A percentile compares a stretch with the other conserved stretches of the same genome.
phyloP scores from a whole-genome alignment of 768 basidiomycete genomes.

The Leucosporidium creatinivorum region DNA sequence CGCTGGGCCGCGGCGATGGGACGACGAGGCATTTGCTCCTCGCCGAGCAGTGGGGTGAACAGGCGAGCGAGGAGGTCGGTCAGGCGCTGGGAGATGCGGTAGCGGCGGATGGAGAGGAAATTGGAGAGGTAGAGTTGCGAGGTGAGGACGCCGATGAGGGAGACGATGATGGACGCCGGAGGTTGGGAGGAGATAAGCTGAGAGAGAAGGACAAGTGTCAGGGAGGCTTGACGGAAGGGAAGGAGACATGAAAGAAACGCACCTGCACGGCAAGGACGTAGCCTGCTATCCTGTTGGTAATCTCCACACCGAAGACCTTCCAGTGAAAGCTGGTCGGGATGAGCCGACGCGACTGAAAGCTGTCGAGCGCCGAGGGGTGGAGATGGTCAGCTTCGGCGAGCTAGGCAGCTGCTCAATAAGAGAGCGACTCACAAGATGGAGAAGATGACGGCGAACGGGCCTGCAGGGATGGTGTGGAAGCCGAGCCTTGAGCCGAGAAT shows the following conservation, averaged over 20 bases:
- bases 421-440: neutral
- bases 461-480: constrained; percentile 17
- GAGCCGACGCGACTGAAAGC: constrained; percentile 16
- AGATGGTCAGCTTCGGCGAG: too few species aligned
- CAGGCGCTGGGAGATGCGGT: neutral
- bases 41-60: constrained; percentile 2
- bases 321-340: constrained; percentile 22
- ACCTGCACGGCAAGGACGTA: constrained; percentile 14
- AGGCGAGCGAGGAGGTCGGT: neutral
- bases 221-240: too few species aligned
- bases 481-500: neutral
- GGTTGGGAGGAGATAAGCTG: constrained; percentile 4
- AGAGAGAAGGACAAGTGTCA: neutral
- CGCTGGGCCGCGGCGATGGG: neutral
- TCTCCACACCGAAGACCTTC: constrained; percentile 14
- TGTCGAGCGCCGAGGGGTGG: neutral
- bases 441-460: constrained; percentile 17
- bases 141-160: constrained; percentile 8
- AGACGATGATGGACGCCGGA: constrained; percentile 1
- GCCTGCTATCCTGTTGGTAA: constrained; percentile 13
- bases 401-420: neutral
- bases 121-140: constrained; percentile 2
- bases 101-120: neutral
- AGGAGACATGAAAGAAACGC: neutral
- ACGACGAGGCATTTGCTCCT: neutral